Evolutionary conservation across 352 stramenopile species (phyloP).

Genomic region (Phytophthora palmivora): DNA sequence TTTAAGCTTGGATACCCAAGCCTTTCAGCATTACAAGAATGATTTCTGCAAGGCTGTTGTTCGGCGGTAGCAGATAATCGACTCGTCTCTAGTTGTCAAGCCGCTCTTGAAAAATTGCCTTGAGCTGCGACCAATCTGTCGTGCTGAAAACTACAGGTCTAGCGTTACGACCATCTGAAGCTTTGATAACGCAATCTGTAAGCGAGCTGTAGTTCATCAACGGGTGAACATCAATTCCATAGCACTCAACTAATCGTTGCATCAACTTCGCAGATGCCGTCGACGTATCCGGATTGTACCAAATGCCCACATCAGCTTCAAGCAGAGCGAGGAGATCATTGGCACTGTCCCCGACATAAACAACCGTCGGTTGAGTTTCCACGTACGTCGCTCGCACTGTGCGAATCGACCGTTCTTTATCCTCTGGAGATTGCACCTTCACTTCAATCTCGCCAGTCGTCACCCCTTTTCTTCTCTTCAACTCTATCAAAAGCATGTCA

Average conservation of each 20-base stretch:
- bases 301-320: conserved; percentile 68
- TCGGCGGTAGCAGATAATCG: too few relatives aligned
- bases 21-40: too few relatives aligned
- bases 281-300: conserved; percentile 18
- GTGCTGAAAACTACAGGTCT: conserved; percentile 35
- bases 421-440: conserved; percentile 55
- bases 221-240: conserved; percentile 42
- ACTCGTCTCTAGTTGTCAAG: too few relatives aligned
- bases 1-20: too few relatives aligned
- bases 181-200: conserved; percentile 14
- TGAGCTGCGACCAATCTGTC: conserved; percentile 33
- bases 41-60: too few relatives aligned
- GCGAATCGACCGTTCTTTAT: conserved; percentile 57
- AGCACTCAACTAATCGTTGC: conserved; percentile 33
- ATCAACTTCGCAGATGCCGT: conserved; percentile 22
- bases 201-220: conserved; percentile 26
- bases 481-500: conserved; percentile 39
- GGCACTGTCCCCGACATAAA: conserved; percentile 77
- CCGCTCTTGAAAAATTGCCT: conserved; percentile 13
- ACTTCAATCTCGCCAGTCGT: conserved; percentile 66
- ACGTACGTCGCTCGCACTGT: conserved; percentile 9
- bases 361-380: conserved; percentile 10
- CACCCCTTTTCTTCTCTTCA: conserved; percentile 48
- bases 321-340: conserved; percentile 74
- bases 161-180: neutral